A percentile compares a stretch with the other conserved stretches of the same genome.
phyloP scores from a whole-genome alignment of 208 protist species.

The Trypanosoma lewisi region DNA sequence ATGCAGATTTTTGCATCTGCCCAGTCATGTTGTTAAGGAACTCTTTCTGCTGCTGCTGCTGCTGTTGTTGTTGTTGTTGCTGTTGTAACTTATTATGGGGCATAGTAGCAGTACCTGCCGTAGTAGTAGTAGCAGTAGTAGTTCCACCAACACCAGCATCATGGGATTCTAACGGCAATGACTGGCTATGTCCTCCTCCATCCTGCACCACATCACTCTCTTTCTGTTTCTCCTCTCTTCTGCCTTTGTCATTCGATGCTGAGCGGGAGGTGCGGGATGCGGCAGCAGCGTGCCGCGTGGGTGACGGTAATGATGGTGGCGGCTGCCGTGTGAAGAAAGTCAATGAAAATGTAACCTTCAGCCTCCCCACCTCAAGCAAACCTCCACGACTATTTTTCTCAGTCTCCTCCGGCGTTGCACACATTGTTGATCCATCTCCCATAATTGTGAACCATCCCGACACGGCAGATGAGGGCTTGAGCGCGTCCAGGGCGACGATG shows the following conservation, averaged over 20 bases:
- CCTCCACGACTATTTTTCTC: not conserved
- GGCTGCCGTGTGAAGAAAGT: conserved; percentile 34
- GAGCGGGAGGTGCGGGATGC: not conserved
- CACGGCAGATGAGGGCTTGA: conserved; percentile 39
- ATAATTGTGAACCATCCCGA: conserved; percentile 73
- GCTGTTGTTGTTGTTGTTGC: too few species aligned
- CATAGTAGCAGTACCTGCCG: too few species aligned
- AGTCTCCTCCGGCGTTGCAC: not conserved
- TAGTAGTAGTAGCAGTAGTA: not conserved
- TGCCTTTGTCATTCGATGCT: not conserved
- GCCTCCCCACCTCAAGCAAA: conserved; percentile 25
- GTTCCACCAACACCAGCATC: not conserved
- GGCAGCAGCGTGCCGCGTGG: not conserved
- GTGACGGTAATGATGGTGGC: not conserved
- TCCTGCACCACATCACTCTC: not conserved
- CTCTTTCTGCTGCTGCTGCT: too few species aligned
- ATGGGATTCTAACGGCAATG: not conserved
- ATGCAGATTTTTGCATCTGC: too few species aligned
- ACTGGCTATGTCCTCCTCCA: not conserved
- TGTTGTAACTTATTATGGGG: too few species aligned
- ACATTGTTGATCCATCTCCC: conserved; percentile 23
- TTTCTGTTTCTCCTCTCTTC: not conserved
- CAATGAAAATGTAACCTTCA: conserved; percentile 30
- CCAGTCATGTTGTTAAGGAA: too few species aligned
- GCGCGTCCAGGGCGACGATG: conserved; percentile 46